Percentiles rank a stretch among this genome's conserved stretches.
Evolutionary conservation across 805 yeast species (phyloP).

Genomic region (Candida xyloterini): DNA sequence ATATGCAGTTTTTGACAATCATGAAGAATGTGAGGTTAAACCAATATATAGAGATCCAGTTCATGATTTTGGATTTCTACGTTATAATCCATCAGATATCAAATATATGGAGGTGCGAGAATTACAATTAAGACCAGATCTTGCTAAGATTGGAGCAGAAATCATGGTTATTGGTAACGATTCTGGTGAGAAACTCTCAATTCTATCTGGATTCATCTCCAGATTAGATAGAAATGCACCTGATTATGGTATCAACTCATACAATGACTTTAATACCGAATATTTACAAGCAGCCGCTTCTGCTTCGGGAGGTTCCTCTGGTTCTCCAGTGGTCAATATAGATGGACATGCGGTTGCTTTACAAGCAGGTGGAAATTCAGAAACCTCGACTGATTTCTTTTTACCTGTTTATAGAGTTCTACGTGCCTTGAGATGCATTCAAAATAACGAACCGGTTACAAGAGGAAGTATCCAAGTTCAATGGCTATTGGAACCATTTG

Average conservation of each 20-base stretch:
- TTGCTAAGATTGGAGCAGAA: slow-evolving; percentile 89
- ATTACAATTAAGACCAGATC: slow-evolving; percentile 69
- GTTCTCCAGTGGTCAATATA: slow-evolving; percentile 92
- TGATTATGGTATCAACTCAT: slow-evolving; percentile 82
- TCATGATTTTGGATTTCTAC: slow-evolving; percentile 88
- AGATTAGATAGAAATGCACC: slow-evolving; percentile 93
- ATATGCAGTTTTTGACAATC: slow-evolving; percentile 88
- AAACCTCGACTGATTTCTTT: slow-evolving; percentile 91
- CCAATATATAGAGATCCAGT: slow-evolving; percentile 92
- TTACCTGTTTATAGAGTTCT: slow-evolving; percentile 79
- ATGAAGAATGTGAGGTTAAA: slow-evolving; percentile 83
- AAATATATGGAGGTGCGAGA: slow-evolving; percentile 72
- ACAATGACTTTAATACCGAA: slow-evolving; percentile 91
- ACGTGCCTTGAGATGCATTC: slow-evolving; percentile 77
- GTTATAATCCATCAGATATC: slow-evolving; percentile 67
- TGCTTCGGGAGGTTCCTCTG: slow-evolving; percentile 94
- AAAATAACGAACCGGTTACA: slow-evolving; percentile 53
- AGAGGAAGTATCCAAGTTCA: slow-evolving; percentile 93
- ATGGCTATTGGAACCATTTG: slow-evolving; percentile 84
- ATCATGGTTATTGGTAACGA: slow-evolving; percentile 95
- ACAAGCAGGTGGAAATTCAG: slow-evolving; percentile 92
- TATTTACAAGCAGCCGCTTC: slow-evolving; percentile 95
- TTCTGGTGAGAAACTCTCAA: slow-evolving; percentile 90
- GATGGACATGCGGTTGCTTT: slow-evolving; percentile 86
- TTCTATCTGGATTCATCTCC: slow-evolving; percentile 80